Evolutionary conservation across 2,329 filamentous ascomycete genomes (phyloP).

Genomic region (Didymella sp.): DNA sequence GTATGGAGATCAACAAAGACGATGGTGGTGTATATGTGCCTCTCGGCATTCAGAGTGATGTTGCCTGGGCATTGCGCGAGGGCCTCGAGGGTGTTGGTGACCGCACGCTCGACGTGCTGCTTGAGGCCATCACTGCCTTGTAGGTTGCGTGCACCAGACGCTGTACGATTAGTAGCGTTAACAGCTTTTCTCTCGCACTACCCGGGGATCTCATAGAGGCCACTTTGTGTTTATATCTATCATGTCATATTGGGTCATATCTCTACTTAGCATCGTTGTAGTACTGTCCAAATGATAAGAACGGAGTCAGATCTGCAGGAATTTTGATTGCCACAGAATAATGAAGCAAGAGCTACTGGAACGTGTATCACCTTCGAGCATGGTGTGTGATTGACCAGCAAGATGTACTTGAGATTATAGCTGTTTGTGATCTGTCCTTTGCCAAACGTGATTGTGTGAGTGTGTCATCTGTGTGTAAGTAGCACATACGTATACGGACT

Average conservation of each 20-base stretch:
- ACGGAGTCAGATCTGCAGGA: no score
- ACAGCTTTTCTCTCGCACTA: not conserved
- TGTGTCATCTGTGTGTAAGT: no score
- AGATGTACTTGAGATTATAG: no score
- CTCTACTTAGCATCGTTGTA: not conserved
- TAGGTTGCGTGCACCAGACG: conserved; percentile 33
- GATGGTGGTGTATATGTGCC: conserved; percentile 82
- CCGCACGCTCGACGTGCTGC: conserved; percentile 63
- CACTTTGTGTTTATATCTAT: not conserved
- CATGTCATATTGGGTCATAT: not conserved
- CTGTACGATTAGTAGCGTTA: not conserved
- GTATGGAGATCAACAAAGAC: conserved; percentile 72
- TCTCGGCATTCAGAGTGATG: conserved; percentile 85
- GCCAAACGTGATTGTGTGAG: no score
- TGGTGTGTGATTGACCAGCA: no score
- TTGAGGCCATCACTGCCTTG: conserved; percentile 63
- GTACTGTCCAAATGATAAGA: not conserved
- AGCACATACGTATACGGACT: no score
- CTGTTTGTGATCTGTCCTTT: no score
- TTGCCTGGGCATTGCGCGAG: conserved; percentile 76
- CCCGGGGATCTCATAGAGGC: not conserved
- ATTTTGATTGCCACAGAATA: no score
- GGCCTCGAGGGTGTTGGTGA: conserved; percentile 54
- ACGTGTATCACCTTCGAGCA: no score
- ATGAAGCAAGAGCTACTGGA: no score